Evolutionary conservation across 306 rosid genomes (phyloP).

Genomic region (Mimosa pudica): DNA sequence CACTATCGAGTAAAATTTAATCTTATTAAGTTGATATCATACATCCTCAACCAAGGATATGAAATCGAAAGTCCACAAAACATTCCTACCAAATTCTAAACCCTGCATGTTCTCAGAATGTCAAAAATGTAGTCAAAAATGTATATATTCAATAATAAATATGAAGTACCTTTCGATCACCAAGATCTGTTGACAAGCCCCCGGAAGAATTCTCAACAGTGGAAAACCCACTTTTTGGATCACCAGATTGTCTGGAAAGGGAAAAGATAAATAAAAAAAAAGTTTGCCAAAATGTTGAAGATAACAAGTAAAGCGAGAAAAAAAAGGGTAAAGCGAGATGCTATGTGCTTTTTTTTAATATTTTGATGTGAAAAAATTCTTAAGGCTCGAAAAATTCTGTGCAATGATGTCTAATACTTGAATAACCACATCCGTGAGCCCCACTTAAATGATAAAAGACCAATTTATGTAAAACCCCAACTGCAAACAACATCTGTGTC

Average conservation of each 20-base stretch:
- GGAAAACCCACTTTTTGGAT: constrained; percentile 94
- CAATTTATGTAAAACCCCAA: neutral
- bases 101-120: neutral
- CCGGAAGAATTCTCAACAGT: constrained; percentile 94
- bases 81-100: neutral
- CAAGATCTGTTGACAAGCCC: constrained; percentile 98
- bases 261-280: neutral
- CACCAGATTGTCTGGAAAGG: constrained; percentile 85
- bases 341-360: neutral
- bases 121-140: neutral
- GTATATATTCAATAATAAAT: neutral
- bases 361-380: neutral
- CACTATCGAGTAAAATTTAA: neutral
- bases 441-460: neutral
- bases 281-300: constrained; percentile 13
- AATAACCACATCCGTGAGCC: neutral
- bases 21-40: neutral
- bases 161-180: constrained; percentile 81
- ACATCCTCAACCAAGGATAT: neutral
- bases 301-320: neutral
- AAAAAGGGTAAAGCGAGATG: neutral
- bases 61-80: neutral
- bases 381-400: constrained; percentile 8
- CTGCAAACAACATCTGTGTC: constrained; percentile 1
- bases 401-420: neutral